A percentile compares a stretch with the other conserved stretches of the same genome.
phyloP scores from a whole-genome alignment of 108 stramenopile species.

The Stephanodiscus minutulus region DNA sequence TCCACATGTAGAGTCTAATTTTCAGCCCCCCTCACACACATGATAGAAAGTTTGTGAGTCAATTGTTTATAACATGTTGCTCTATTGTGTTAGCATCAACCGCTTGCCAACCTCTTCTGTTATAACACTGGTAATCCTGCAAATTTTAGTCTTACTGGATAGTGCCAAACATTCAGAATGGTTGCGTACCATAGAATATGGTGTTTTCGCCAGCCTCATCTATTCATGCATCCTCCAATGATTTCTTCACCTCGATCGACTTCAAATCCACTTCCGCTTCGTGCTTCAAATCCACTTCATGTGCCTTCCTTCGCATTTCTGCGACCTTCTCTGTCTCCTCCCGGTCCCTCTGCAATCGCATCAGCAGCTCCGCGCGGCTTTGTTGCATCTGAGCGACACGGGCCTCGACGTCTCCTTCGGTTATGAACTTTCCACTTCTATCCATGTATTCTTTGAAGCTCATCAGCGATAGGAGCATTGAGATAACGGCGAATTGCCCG shows the following conservation, averaged over 20 bases:
- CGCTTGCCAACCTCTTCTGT: too few relatives aligned
- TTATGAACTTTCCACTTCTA: conserved; percentile 68
- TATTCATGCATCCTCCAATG: conserved; percentile 3
- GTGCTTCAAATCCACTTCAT: conserved; percentile 25
- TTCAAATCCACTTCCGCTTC: conserved; percentile 4
- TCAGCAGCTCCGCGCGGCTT: conserved; percentile 57
- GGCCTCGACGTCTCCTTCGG: conserved; percentile 64
- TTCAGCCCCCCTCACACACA: too few relatives aligned
- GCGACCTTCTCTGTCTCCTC: conserved; percentile 28
- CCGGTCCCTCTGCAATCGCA: conserved; percentile 54
- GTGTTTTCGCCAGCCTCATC: background rate
- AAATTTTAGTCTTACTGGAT: background rate
- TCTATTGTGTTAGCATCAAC: too few relatives aligned
- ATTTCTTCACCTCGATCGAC: conserved; percentile 20
- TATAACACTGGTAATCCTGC: too few relatives aligned
- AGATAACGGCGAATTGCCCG: conserved; percentile 81
- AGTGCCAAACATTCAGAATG: too few relatives aligned
- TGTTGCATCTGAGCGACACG: conserved; percentile 75
- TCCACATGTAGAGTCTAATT: too few relatives aligned
- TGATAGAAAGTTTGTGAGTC: too few relatives aligned
- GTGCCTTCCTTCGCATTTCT: conserved; percentile 43
- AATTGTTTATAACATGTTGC: too few relatives aligned
- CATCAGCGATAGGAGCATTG: conserved; percentile 75
- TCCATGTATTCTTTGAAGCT: conserved; percentile 87
- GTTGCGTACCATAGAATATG: too few relatives aligned